Base-by-base conservation (phyloP, 2,329 filamentous ascomycete species). In the Cercospora citrullina region DNA sequence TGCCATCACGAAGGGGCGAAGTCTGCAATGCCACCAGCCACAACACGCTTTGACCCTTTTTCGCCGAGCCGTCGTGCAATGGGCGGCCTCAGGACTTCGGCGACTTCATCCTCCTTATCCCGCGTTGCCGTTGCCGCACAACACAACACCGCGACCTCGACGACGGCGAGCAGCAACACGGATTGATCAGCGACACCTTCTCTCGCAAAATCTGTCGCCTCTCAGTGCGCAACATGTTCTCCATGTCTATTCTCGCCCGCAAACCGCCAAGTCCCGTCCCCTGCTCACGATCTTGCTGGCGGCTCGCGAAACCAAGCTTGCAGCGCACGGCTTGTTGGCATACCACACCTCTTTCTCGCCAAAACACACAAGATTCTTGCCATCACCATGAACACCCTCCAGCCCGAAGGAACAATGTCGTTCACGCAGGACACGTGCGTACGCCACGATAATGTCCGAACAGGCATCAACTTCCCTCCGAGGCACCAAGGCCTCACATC, bases 281-380 rank as follows among this genome's bases (percentile, higher is more conserved):
- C 36, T 26, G n/a, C 33, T 26, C 9, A 5, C 48, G 26, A 53
- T 53, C 23, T 21, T 57, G 51, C 60, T 51, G 42, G 60, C 60
- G 60, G 39, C 60, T 62, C 36, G 60, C 60, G 60, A 48, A 62
- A 62, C 60, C 51, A 8, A n/a, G 60, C 18, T 18, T 48, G 60
- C 36, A 51, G 42, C n/a, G 60, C 60, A 62, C 60, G 60, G 60
- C 39, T 12, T 62, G 60, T 62, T 62, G 60, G 60, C 28, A 48
- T 53, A 48, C 59, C 60, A 62, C 60, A 62, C 60, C 28, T 30
- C 33, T 42, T 48, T 42, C 59, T 23, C 30, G n/a, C 59, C 21
- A 30, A 30, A 14, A 9, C 42, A 21, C 23, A 10, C 23, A 10
- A 26, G 14, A 39, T n/a, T 39, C 36, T 39, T 39, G 36, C 60